Conservation (phyloP, 352 stramenopile species). For the Thraustotheca clavata region DNA sequence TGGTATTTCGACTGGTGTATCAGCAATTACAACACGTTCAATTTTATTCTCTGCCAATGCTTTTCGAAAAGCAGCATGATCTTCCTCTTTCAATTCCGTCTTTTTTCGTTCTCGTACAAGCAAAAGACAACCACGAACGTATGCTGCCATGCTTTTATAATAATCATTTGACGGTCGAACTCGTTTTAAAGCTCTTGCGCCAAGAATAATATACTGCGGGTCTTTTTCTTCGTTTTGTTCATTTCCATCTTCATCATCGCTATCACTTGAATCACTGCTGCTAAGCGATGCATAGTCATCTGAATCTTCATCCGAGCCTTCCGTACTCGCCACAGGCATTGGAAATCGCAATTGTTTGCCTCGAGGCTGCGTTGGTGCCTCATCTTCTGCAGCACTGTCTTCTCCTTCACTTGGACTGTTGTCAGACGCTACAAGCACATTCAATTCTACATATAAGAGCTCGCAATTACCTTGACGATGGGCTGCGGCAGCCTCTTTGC, state of each 20-base stretch:
- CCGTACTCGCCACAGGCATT: neutral
- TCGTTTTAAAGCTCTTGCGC: constrained; percentile 57
- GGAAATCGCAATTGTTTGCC: constrained; percentile 15
- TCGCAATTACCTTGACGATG: constrained; percentile 14
- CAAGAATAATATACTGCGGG: constrained; percentile 21
- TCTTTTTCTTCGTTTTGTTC: constrained; percentile 35
- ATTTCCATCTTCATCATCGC: constrained; percentile 31
- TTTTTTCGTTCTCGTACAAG: constrained; percentile 52
- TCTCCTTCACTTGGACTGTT: neutral
- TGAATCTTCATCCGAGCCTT: constrained; percentile 1
- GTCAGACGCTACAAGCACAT: neutral
- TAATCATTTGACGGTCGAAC: constrained; percentile 75
- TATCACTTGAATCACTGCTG: constrained; percentile 20
- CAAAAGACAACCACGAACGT: constrained; percentile 72
- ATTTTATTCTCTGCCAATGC: constrained; percentile 51
- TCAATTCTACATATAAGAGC: too few relatives aligned
- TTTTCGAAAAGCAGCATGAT: constrained; percentile 61
- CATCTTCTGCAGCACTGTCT: neutral
- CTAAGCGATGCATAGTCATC: constrained; percentile 18
- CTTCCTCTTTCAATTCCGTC: constrained; percentile 45
- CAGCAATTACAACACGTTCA: constrained; percentile 57
- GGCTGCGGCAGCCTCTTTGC: constrained; percentile 9
- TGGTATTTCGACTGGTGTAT: constrained; percentile 40
- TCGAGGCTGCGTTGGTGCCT: constrained; percentile 10
- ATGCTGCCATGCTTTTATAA: constrained; percentile 79